phyloP scores from a whole-genome alignment of 176 grass and related monocot species.

The Elymus sibiricus region DNA sequence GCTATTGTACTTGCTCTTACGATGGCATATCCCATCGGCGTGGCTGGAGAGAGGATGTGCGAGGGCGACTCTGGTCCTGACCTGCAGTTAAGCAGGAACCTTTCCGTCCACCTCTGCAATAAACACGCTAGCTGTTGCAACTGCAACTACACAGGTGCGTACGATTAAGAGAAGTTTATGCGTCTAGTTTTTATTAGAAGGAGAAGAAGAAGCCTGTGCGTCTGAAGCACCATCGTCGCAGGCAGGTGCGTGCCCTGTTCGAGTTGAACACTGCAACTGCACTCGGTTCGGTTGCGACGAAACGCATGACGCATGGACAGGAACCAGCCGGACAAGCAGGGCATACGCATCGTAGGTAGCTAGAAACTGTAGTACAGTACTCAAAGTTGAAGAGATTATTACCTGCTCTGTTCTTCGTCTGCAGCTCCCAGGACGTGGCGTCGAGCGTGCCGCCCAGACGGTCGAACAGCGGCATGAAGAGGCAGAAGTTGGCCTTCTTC shows the following conservation, averaged over 20 bases:
- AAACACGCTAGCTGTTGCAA: background rate
- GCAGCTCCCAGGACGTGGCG: slow-evolving; percentile 54
- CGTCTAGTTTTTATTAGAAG: too few species aligned
- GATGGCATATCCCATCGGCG: slow-evolving; percentile 9
- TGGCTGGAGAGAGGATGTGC: background rate
- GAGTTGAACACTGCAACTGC: too few species aligned
- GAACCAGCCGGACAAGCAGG: too few species aligned
- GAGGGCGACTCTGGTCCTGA: background rate
- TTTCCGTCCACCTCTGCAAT: background rate
- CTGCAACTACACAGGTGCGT: background rate
- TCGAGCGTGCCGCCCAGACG: slow-evolving; percentile 70
- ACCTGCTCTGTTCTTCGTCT: slow-evolving; percentile 60
- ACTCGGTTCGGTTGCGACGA: too few species aligned
- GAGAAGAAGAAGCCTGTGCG: background rate
- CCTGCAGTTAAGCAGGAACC: background rate
- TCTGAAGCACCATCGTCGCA: background rate
- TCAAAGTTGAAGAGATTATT: too few species aligned
- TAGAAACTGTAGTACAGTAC: too few species aligned
- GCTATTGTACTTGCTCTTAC: too few species aligned
- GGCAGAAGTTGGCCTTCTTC: slow-evolving; percentile 77
- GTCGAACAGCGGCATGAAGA: slow-evolving; percentile 99
- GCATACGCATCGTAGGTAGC: too few species aligned
- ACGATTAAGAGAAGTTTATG: too few species aligned
- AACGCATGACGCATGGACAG: too few species aligned
- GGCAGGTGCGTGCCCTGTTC: too few species aligned